Conservation (phyloP, 1,284 basidiomycete genomes). For the Rhizoctonia solani region DNA sequence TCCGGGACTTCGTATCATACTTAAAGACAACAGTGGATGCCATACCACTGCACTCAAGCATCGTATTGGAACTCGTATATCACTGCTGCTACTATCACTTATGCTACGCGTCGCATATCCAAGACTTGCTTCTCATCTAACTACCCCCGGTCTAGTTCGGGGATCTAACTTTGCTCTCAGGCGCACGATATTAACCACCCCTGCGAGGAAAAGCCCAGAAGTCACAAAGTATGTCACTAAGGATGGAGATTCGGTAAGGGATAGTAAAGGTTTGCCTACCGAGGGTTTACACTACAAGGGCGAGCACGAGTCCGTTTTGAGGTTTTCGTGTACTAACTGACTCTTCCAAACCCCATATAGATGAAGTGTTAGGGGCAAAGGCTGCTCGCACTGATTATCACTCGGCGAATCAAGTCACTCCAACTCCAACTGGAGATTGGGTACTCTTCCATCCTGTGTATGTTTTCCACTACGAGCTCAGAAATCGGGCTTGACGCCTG, state of each 20-base stretch:
- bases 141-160: not conserved
- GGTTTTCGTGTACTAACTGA: not conserved
- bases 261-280: constrained; percentile 22
- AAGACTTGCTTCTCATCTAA: constrained; percentile 8
- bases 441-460: constrained; percentile 30
- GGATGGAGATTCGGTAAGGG: not conserved
- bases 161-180: constrained; percentile 19
- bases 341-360: not conserved
- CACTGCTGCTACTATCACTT: not conserved
- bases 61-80: not conserved
- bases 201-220: not conserved
- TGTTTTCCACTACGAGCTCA: not conserved
- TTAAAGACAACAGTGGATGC: constrained; percentile 4
- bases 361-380: constrained; percentile 16
- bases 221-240: constrained; percentile 9
- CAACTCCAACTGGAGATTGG: constrained; percentile 30
- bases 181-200: constrained; percentile 16
- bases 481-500: too few relatives aligned
- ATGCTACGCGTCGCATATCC: constrained; percentile 25
- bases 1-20: constrained; percentile 4
- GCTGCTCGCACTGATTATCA: constrained; percentile 20
- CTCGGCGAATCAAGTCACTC: constrained; percentile 8
- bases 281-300: constrained; percentile 30
- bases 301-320: not conserved
- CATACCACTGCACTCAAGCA: not conserved